Conservation (phyloP, 2,329 filamentous ascomycete genomes). For the Graphium sp. region DNA sequence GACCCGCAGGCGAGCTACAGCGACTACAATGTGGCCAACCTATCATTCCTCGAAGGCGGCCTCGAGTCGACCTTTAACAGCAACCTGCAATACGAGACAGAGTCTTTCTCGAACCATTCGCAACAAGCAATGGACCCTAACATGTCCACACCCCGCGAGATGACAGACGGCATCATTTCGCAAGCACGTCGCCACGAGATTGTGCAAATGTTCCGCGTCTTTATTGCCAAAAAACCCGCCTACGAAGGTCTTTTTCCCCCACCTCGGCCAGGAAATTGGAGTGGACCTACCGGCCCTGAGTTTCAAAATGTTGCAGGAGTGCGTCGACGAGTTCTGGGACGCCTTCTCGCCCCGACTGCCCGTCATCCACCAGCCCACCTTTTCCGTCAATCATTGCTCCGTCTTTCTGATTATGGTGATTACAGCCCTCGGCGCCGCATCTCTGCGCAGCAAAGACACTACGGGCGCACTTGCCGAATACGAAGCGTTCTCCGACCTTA, state of each 20-base stretch:
- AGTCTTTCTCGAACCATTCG: conserved; percentile 28
- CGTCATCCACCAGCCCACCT: conserved; percentile 77
- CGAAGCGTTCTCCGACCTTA: conserved; percentile 35
- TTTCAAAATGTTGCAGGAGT: conserved; percentile 69
- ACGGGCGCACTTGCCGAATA: conserved; percentile 29
- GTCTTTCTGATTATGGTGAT: conserved; percentile 65
- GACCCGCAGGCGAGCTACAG: conserved; percentile 22
- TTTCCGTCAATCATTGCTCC: conserved; percentile 63
- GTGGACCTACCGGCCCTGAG: conserved; percentile 38
- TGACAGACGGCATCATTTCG: conserved; percentile 23
- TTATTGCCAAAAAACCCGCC: conserved; percentile 23
- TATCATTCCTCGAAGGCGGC: conserved; percentile 30
- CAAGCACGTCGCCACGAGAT: conserved; percentile 27
- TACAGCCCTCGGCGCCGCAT: conserved; percentile 70
- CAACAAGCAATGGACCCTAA: conserved; percentile 24
- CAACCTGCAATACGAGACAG: conserved; percentile 31
- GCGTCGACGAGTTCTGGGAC: conserved; percentile 75
- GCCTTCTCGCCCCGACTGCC: conserved; percentile 74
- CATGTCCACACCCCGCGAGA: conserved; percentile 21
- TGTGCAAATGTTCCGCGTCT: conserved; percentile 22
- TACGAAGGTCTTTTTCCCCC: conserved; percentile 15
- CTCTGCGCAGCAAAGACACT: conserved; percentile 48
- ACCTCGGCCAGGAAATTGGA: conserved; percentile 18
- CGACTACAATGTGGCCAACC: conserved; percentile 22
- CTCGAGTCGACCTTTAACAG: conserved; percentile 33